Evolutionary conservation across 2,329 filamentous ascomycete genomes (phyloP), one percentile per base, ranked within the genome.

Genomic region (Fusarium phyllophilum): DNA sequence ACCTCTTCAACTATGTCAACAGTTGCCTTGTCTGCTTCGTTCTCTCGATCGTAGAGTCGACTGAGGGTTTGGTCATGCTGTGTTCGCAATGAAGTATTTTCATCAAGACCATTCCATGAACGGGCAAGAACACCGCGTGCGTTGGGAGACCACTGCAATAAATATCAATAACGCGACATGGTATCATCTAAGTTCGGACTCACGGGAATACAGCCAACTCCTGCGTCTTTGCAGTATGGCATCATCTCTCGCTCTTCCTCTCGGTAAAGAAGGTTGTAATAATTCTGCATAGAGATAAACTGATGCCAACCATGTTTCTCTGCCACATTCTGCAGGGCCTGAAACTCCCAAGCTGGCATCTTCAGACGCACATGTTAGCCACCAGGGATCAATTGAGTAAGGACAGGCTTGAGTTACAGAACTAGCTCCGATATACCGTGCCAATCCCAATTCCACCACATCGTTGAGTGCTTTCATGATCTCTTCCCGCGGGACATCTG

Each of bases 241-340:
- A 77, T 83, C 83, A 84, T 85, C 68, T 85, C 83, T n/a, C 82
- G 74, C 70, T 84, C 90, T 67, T 92, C 90, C 74, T 92, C 90
- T 0, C 90, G 83, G 73, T 90, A 89, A 3, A 86, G 70, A 5
- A 88, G 78, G 69, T 86, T 89, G 74, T 90, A 86, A 29, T 86
- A 82, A 65, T 89, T 88, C 72, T 90, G 88, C 88, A 90, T 90
- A 7, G 83, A 85, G 48, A 89, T 81, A 68, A 90, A 90, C 77
- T 89, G 87, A 0, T 85, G 87, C 87, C 86, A 90, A 3, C 86
- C 85, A 59, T 89, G 81, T 70, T 84, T 83, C 68, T 88, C 84
- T 4, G 88, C 89, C 3, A 83, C 81, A 45, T 85, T 85, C 63
- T 90, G 88, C 77, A 90, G 80, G 20, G 80, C 72, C 62, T 87